Evolutionary conservation across 106 monocot species (phyloP).

Genomic region (Hemerocallis citrina): DNA sequence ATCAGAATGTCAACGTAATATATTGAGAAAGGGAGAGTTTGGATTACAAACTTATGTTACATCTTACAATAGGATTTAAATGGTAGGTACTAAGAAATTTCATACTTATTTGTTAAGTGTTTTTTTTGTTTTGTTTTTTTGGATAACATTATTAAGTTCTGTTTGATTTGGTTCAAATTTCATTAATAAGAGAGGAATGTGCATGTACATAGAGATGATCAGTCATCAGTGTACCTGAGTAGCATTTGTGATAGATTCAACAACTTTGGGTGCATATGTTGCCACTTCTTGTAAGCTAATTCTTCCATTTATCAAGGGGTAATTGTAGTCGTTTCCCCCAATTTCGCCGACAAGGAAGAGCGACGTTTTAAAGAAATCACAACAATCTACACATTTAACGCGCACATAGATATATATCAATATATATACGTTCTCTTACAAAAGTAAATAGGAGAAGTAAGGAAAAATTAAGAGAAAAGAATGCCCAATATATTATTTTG

Average conservation of each 20-base stretch:
- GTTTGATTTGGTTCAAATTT: too few relatives aligned
- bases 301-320: not conserved
- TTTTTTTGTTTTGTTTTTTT: too few relatives aligned
- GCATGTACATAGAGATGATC: not conserved
- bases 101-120: too few relatives aligned
- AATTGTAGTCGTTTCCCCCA: slow-evolving; percentile 35
- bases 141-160: too few relatives aligned
- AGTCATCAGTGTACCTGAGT: slow-evolving; percentile 19
- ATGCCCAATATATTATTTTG: too few relatives aligned
- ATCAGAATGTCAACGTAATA: too few relatives aligned
- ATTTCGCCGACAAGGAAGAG: slow-evolving; percentile 44
- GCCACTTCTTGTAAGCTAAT: slow-evolving; percentile 11
- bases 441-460: too few relatives aligned
- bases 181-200: too few relatives aligned
- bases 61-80: slow-evolving; percentile 10
- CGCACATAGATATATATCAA: too few relatives aligned
- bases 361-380: slow-evolving; percentile 18
- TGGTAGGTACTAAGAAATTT: slow-evolving; percentile 17
- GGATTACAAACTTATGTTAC: slow-evolving; percentile 7
- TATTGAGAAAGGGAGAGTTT: too few relatives aligned
- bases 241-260: slow-evolving; percentile 10
- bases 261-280: slow-evolving; percentile 19
- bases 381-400: slow-evolving; percentile 21
- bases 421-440: too few relatives aligned
- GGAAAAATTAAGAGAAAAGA: too few relatives aligned